Evolutionary conservation across 2,329 filamentous ascomycete species (phyloP), one percentile per base, ranked within the genome.

Genomic region (Coleophoma eucalyptorum): DNA sequence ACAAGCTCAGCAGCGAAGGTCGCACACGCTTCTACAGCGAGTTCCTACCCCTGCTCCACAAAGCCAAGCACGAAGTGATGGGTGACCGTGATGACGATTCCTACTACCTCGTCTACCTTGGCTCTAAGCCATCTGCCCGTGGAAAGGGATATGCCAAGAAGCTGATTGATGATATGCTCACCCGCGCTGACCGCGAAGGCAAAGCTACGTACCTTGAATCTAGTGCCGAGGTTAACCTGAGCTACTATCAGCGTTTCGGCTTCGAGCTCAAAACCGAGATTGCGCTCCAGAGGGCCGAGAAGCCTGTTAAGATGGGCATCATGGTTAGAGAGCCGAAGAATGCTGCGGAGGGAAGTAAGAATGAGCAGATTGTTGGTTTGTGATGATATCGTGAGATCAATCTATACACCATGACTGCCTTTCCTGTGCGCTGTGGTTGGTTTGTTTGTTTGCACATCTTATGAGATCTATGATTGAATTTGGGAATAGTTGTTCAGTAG

Each of bases 21-120:
- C 81, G 79, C 58, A 77, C 74, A 58, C 86, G 90, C 56, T 91
- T 90, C 78, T 91, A 89, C 70, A 71, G 76, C 55, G 89, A 94
- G 69, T 84, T 93, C 69, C 69, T 91, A 44, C 88, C 89, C 15
- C 76, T 90, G 43, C 78, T 94, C 56, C 82, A 89, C 69, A 73
- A 84, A 59, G 86, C 86, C 62, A 92, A 92, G 73, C 72, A 76
- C 54, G 76, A 81, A 54, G 77, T 88, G 54, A 79, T 94, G 67
- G 85, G 86, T 19, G 74, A 79, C 37, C 78, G 83, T 46, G 85
- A 90, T 64, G 67, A 75, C 58, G 75, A 87, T 54, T 84, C 80
- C 64, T 94, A 89, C 78, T 94, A 94, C 67, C 82, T 95, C 49
- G 87, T 91, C 44, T 94, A 93, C 68, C 76, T 95, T 54, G 90